These are phyloP conservation scores for Capsicum rhomboideum DNA, from an alignment of 257 asterid species.

Conservation along the genomic window DNA sequence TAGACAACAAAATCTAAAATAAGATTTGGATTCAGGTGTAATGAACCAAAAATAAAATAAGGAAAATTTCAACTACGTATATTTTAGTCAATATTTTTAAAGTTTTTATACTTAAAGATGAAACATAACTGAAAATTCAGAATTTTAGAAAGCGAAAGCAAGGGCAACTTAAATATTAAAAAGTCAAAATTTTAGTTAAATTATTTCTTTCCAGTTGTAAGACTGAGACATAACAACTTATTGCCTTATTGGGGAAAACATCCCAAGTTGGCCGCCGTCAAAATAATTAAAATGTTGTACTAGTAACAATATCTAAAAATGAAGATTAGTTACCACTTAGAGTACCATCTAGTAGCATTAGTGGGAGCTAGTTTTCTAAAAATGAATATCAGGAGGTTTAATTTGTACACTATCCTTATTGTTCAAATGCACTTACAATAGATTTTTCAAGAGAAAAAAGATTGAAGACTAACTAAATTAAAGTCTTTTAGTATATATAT, in stretches of 20 bases:
- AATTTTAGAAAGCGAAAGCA: background rate
- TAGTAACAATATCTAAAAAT: too few relatives aligned
- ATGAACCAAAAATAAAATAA: background rate
- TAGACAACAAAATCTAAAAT: too few relatives aligned
- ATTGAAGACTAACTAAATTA: background rate
- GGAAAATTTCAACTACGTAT: background rate
- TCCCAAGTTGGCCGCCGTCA: background rate
- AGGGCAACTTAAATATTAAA: background rate
- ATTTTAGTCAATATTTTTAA: background rate
- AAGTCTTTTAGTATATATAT: background rate
- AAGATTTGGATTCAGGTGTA: background rate
- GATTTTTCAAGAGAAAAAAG: background rate
- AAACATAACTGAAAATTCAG: background rate
- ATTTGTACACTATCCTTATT: background rate
- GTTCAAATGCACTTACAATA: background rate
- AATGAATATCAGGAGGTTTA: background rate
- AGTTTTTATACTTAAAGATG: background rate
- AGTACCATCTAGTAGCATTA: too few relatives aligned
- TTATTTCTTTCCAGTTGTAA: background rate
- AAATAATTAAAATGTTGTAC: background rate
- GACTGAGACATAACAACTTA: background rate
- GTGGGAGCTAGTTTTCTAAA: too few relatives aligned
- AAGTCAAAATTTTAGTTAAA: background rate
- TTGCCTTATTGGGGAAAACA: background rate
- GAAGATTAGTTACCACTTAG: too few relatives aligned